Percentiles rank a stretch among this genome's conserved stretches.
Evolutionary conservation across 192 early-diverging fungal species (phyloP).

Genomic region (Coemansia sp.): DNA sequence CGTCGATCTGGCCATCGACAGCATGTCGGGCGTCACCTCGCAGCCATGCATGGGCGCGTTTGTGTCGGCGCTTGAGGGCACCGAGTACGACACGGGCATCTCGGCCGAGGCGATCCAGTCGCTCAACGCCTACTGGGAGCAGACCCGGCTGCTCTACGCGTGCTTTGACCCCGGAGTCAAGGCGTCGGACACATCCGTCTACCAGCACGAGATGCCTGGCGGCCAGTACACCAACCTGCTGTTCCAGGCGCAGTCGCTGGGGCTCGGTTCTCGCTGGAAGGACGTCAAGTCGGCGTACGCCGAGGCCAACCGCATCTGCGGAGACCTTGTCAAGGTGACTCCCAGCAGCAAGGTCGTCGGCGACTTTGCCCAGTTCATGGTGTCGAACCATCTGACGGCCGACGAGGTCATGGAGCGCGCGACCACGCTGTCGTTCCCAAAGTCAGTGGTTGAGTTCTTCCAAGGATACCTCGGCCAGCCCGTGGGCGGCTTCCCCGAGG

Average conservation of each 20-base stretch:
- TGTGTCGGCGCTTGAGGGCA: constrained; percentile 80
- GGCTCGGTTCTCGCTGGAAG: constrained; percentile 92
- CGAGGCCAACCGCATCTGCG: constrained; percentile 89
- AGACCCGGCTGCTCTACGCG: constrained; percentile 92
- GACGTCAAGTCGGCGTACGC: constrained; percentile 92
- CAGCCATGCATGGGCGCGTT: constrained; percentile 98
- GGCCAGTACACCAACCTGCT: constrained; percentile 98
- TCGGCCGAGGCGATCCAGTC: constrained; percentile 75
- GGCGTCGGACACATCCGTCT: constrained; percentile 88
- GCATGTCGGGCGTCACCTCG: constrained; percentile 94
- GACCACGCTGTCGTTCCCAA: constrained; percentile 86
- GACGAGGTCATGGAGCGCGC: constrained; percentile 80
- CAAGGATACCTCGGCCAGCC: constrained; percentile 96
- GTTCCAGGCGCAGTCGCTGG: constrained; percentile 96
- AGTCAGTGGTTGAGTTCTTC: constrained; percentile 95
- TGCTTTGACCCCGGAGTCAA: constrained; percentile 93
- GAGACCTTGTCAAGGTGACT: constrained; percentile 98
- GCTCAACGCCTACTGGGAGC: constrained; percentile 97
- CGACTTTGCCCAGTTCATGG: constrained; percentile 98
- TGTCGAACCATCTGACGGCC: constrained; percentile 79
- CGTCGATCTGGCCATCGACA: constrained; percentile 91
- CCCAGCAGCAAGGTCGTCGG: constrained; percentile 98
- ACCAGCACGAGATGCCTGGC: constrained; percentile 97
- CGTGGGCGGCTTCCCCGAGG: constrained; percentile 94
- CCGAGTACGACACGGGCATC: constrained; percentile 85